Evolutionary conservation across 2,329 filamentous ascomycete genomes (phyloP), one percentile per base, ranked within the genome.

Genomic region (Phialophora verrucosa): DNA sequence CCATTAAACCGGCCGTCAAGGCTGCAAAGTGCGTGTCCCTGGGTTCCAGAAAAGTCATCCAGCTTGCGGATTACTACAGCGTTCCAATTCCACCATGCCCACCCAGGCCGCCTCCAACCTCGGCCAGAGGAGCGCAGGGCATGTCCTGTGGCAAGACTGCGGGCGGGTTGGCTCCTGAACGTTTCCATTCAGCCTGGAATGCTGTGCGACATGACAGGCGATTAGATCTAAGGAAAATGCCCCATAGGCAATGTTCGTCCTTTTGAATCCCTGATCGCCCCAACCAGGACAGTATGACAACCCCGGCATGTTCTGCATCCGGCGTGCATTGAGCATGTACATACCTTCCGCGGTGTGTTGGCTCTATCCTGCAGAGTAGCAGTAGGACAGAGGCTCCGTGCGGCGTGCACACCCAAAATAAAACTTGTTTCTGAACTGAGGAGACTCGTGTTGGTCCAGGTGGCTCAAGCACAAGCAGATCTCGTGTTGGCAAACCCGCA

Each of bases 31-130:
- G 32, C 54, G 61, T 64, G 56, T 55, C 27, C 20, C 31, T 51
- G 59, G 25, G n/a, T 11, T 68, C 66, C 65, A 58, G 65, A 61
- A 64, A 54, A 27, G 59, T 38, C 59, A 54, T 54, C n/a, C 20
- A 27, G 62, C 62, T 38, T 65, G 58, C 63, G 20, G 51, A 61
- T 59, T 38, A 42, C 57, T 65, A 55, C 47, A 38, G 49, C 35
- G 29, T 58, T 51, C 47, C 47, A 53, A 55, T 23, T 25, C 49
- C 53, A 35, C 29, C 44, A 54, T 49, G 20, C 38, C 38, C 38
- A 44, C 38, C 38, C 38, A n/a, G 38, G 38, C 5, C 38, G 17
- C 38, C 38, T n/a, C 38, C 38, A 42, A 44, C 38, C 38, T n/a
- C 14, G 38, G 38, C 14, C 38, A 5, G 17, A 27, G 44, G 56